Evolutionary conservation across 2,329 filamentous ascomycete species (phyloP).

Genomic region (Albifimbria verrucaria): DNA sequence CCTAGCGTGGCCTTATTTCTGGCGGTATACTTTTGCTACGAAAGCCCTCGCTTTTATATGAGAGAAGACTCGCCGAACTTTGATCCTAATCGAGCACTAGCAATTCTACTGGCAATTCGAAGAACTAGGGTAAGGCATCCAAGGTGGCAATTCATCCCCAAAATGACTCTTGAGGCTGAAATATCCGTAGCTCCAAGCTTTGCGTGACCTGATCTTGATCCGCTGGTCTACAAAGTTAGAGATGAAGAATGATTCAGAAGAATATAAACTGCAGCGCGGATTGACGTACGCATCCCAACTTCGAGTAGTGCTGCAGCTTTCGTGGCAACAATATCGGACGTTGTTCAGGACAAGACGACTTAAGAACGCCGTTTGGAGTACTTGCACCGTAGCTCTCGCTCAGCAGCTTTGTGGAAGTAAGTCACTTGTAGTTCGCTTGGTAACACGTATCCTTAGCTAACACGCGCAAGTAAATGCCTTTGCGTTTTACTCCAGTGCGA

Average conservation of each 20-base stretch:
- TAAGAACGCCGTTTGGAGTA: constrained; percentile 19
- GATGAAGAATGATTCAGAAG: constrained; percentile 1
- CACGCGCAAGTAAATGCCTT: constrained; percentile 32
- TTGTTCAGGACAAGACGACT: constrained; percentile 11
- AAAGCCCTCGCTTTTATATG: constrained; percentile 38
- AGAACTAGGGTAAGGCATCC: constrained; percentile 17
- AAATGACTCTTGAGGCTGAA: no score
- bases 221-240: constrained; percentile 14
- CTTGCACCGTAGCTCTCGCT: constrained; percentile 20
- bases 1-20: constrained; percentile 30
- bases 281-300: not conserved
- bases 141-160: not conserved
- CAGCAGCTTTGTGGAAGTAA: constrained; percentile 25
- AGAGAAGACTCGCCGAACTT: constrained; percentile 26
- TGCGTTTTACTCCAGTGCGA: constrained; percentile 40
- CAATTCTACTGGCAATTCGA: constrained; percentile 27
- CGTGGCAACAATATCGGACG: constrained; percentile 12
- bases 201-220: constrained; percentile 34
- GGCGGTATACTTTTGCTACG: constrained; percentile 33
- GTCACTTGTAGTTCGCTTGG: constrained; percentile 1
- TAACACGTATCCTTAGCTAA: not conserved
- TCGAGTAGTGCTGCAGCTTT: constrained; percentile 7
- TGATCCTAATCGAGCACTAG: constrained; percentile 28
- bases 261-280: not conserved
- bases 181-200: constrained; percentile 35